These are phyloP conservation scores for Alisma plantagoaquatica DNA, from an alignment of 106 monocot species.

Conservation along the genomic window DNA sequence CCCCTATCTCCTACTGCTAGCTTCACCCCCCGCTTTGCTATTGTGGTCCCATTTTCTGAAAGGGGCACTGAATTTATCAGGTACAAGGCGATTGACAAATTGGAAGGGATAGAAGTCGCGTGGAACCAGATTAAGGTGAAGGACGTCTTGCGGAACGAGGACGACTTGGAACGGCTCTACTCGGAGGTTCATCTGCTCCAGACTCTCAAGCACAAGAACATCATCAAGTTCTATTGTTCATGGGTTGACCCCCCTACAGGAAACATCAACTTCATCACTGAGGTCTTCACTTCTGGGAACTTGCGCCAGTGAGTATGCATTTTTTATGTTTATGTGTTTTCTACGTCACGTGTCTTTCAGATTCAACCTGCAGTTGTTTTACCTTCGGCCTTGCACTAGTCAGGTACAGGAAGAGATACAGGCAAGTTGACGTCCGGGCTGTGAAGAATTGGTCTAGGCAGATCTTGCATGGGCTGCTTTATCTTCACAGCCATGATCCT, in stretches of 20 bases:
- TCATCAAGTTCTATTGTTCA: slow-evolving; percentile 57
- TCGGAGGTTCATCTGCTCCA: slow-evolving; percentile 64
- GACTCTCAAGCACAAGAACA: slow-evolving; percentile 62
- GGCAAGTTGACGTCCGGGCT: slow-evolving; percentile 46
- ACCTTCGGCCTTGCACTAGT: too few species aligned
- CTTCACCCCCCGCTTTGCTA: too few species aligned
- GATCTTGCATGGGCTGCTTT: slow-evolving; percentile 49
- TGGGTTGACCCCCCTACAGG: slow-evolving; percentile 41
- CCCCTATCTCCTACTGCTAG: neutral
- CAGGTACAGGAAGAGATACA: slow-evolving; percentile 56
- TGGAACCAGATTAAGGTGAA: slow-evolving; percentile 70
- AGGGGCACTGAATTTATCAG: slow-evolving; percentile 11
- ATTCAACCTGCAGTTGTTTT: neutral
- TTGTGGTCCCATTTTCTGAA: too few species aligned
- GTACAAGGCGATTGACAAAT: slow-evolving; percentile 59
- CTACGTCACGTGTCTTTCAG: neutral
- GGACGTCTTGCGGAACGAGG: slow-evolving; percentile 26
- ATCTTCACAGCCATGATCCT: slow-evolving; percentile 62
- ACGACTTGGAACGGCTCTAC: slow-evolving; percentile 44
- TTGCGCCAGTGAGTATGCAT: slow-evolving; percentile 40
- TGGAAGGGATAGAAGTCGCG: slow-evolving; percentile 69
- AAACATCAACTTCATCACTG: slow-evolving; percentile 64
- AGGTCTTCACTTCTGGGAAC: slow-evolving; percentile 71
- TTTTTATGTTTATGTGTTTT: neutral
- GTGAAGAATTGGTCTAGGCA: slow-evolving; percentile 68